phyloP scores from a whole-genome alignment of 2,329 filamentous ascomycete genomes.

The Gyromitra esculenta region DNA sequence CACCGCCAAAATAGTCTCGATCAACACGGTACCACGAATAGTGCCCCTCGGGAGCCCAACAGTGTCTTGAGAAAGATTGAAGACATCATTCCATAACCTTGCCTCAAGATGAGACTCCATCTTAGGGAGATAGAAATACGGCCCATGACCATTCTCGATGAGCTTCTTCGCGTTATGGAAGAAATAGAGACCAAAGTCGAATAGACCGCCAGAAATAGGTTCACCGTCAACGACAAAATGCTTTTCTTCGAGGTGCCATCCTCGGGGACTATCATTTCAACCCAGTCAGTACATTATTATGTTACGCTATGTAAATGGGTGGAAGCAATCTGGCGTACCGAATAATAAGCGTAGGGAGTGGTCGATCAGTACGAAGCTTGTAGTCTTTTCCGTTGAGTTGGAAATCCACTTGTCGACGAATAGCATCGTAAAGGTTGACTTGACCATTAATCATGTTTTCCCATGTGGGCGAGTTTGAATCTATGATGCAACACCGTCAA shows the following conservation, averaged over 20 bases:
- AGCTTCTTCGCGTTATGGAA: conserved; percentile 96
- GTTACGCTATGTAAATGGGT: neutral
- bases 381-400: conserved; percentile 95
- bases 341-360: conserved; percentile 88
- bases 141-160: conserved; percentile 82
- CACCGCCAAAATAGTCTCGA: conserved; percentile 96
- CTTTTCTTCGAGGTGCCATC: conserved; percentile 99
- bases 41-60: conserved; percentile 89
- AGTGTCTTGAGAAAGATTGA: conserved; percentile 95
- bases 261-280: conserved; percentile 69
- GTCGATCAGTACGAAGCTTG: conserved; percentile 91
- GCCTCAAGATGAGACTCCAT: conserved; percentile 98
- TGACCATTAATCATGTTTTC: conserved; percentile 99
- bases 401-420: conserved; percentile 93
- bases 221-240: conserved; percentile 95
- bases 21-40: conserved; percentile 92
- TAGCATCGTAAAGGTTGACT: conserved; percentile 95
- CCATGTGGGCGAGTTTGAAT: conserved; percentile 96
- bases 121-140: conserved; percentile 98
- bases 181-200: conserved; percentile 99
- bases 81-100: conserved; percentile 96
- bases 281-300: neutral
- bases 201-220: conserved; percentile 89
- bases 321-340: conserved; percentile 62
- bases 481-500: conserved; percentile 63